Evolutionary conservation across 441 rosid species (phyloP).

Genomic region (Arabidopsis hybrid): DNA sequence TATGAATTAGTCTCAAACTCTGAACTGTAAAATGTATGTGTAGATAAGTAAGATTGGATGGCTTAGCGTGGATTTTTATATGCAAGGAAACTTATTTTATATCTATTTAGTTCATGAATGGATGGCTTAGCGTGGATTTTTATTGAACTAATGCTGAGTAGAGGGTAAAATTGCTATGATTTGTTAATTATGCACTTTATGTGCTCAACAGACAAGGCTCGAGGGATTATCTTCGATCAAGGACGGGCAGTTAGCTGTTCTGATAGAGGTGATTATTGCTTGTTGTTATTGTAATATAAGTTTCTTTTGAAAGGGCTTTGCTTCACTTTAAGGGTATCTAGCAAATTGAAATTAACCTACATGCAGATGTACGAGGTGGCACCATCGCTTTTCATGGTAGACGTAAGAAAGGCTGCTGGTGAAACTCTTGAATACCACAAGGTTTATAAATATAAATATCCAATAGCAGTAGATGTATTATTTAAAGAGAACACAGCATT

Average conservation of each 20-base stretch:
- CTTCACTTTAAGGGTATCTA: neutral
- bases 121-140: neutral
- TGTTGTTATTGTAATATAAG: neutral
- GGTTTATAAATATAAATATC: conserved; percentile 49
- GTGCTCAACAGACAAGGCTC: conserved; percentile 67
- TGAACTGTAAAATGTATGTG: neutral
- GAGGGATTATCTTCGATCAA: conserved; percentile 67
- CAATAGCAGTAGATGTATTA: neutral
- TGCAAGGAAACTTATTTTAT: conserved; percentile 5
- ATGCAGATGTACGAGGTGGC: conserved; percentile 87
- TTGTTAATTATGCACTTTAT: conserved; percentile 2
- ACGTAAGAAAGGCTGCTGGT: conserved; percentile 89
- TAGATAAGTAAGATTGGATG: conserved; percentile 12
- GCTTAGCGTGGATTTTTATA: no score
- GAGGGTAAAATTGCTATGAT: conserved; percentile 2
- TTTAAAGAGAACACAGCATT: neutral
- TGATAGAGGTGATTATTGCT: conserved; percentile 63
- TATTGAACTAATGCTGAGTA: neutral
- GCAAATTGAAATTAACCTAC: neutral
- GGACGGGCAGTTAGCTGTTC: conserved; percentile 75
- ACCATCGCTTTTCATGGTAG: conserved; percentile 90
- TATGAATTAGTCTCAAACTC: neutral
- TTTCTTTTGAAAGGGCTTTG: conserved; percentile 1
- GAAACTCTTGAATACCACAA: conserved; percentile 91
- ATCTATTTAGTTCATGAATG: neutral